These are phyloP conservation scores for Mycena alexandri DNA, from an alignment of 768 basidiomycete genomes.

Conservation along the genomic window DNA sequence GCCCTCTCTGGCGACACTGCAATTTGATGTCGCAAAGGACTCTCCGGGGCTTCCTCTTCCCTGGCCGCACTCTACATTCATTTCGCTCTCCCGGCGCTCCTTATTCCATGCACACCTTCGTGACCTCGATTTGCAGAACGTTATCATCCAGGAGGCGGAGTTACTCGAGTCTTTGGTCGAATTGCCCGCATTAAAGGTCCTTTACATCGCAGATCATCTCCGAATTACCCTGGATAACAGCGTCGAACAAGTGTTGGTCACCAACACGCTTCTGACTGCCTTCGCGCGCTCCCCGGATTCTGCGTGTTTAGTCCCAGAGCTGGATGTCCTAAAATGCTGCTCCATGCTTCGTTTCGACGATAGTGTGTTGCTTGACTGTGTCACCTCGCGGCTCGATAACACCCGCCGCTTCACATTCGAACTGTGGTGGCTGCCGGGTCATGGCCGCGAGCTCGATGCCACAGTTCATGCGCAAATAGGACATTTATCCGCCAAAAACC, in stretches of 20 bases:
- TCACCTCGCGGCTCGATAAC: background rate
- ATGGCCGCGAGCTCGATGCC: background rate
- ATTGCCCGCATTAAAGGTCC: background rate
- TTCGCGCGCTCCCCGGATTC: background rate
- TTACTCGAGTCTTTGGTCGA: background rate
- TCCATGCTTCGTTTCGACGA: background rate
- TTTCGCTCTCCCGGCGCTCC: constrained; percentile 4
- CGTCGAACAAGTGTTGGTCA: background rate
- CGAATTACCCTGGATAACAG: background rate
- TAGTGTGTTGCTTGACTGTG: background rate
- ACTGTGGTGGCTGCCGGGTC: background rate
- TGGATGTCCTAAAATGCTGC: background rate
- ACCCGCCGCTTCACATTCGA: background rate
- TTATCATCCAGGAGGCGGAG: background rate
- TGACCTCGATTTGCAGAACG: background rate
- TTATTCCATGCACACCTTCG: constrained; percentile 1
- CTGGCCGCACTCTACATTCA: constrained; percentile 7
- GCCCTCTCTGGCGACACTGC: background rate
- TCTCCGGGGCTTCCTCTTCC: background rate
- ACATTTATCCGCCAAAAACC: too few relatives aligned
- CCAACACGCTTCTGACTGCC: constrained; percentile 2
- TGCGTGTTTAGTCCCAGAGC: background rate
- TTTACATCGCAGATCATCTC: constrained; percentile 5
- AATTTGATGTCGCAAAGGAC: background rate
- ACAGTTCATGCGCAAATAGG: background rate